Conservation (phyloP, 805 yeast genomes). For the Candida odintsovae region DNA sequence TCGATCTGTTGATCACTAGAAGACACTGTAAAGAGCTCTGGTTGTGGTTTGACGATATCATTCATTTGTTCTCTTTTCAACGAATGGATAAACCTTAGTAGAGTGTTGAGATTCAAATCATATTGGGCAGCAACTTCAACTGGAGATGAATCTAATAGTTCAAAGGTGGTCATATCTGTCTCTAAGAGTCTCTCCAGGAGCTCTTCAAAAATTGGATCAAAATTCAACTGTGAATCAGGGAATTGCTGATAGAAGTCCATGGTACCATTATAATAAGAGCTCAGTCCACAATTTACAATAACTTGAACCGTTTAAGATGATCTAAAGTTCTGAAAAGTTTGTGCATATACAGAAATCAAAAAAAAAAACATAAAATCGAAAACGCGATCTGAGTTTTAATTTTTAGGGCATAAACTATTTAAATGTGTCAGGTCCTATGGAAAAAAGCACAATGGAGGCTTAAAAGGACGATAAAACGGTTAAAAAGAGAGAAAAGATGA, state of each 20-base stretch:
- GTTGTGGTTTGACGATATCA: not conserved
- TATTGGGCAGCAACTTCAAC: constrained; percentile 28
- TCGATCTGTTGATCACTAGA: constrained; percentile 52
- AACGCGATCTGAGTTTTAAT: no score
- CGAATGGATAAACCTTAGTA: constrained; percentile 4
- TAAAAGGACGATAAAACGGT: no score
- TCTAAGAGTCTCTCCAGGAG: constrained; percentile 22
- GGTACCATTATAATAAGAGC: not conserved
- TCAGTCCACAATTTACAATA: no score
- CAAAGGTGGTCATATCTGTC: constrained; percentile 29
- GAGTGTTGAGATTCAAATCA: constrained; percentile 24
- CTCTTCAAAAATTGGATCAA: constrained; percentile 25
- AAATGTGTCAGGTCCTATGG: no score
- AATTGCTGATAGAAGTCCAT: constrained; percentile 40
- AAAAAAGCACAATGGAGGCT: no score
- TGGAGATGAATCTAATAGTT: constrained; percentile 34
- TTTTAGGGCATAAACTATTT: not conserved
- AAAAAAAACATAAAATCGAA: no score
- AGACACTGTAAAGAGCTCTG: constrained; percentile 29
- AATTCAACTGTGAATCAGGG: constrained; percentile 30
- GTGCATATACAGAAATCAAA: no score
- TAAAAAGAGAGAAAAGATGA: no score
- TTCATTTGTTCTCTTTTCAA: constrained; percentile 24
- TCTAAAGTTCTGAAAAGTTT: not conserved
- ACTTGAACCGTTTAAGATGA: not conserved